Evolutionary conservation across 225 moss, liverwort and hornwort genomes (phyloP).

Genomic region (Pseudisothecium myosuroides): DNA sequence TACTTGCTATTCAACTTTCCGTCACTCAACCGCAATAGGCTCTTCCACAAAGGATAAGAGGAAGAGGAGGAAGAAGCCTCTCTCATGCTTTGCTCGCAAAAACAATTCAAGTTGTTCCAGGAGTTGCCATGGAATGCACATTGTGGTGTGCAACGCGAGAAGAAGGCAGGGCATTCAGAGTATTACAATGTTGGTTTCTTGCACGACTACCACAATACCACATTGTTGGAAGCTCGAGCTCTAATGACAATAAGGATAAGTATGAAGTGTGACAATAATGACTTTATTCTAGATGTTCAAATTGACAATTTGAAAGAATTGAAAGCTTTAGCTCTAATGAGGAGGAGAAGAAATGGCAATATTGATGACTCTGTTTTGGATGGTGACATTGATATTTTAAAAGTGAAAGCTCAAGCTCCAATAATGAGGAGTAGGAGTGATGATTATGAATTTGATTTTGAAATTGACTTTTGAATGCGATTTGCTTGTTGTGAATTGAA

Average conservation of each 20-base stretch:
- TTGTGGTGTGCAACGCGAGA: background rate
- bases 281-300: background rate
- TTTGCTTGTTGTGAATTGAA: background rate
- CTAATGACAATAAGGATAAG: accelerated
- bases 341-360: accelerated
- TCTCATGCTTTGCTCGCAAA: background rate
- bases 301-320: background rate
- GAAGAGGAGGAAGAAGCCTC: background rate
- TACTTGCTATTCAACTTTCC: background rate
- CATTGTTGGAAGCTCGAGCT: accelerated
- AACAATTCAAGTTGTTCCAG: background rate
- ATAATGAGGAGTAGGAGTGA: background rate
- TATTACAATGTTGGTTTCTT: background rate
- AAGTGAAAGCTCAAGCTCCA: background rate
- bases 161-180: background rate
- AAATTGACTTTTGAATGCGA: background rate
- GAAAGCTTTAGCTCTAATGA: background rate
- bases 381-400: background rate
- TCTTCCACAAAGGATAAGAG: background rate
- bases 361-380: background rate
- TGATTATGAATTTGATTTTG: background rate
- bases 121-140: background rate
- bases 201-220: background rate
- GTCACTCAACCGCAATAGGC: background rate
- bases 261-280: background rate